Percentiles rank a stretch among this genome's conserved stretches.
Evolutionary conservation across 176 grass and related monocot genomes (phyloP).

Genomic region (Bromus sterilis): DNA sequence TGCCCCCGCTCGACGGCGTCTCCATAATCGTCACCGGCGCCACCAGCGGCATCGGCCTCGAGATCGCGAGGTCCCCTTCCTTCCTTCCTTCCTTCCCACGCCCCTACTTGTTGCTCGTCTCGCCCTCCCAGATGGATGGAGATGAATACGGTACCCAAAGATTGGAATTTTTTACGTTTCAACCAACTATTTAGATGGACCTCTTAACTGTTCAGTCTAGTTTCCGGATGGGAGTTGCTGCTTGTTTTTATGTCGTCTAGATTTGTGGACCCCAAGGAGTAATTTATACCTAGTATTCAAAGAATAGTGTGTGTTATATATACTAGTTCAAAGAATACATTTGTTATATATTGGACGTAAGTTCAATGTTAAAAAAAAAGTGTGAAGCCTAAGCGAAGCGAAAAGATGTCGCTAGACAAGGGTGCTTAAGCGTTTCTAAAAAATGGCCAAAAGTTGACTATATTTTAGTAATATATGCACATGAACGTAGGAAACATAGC

Average conservation of each 20-base stretch:
- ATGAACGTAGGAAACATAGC: too few species aligned
- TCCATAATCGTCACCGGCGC: slow-evolving; percentile 76
- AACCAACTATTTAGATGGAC: not conserved
- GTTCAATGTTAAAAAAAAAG: too few species aligned
- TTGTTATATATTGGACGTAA: too few species aligned
- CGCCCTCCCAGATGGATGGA: not conserved
- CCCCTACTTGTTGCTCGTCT: not conserved
- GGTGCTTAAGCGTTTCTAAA: too few species aligned
- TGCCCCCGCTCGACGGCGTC: slow-evolving; percentile 69
- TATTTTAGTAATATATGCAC: too few species aligned
- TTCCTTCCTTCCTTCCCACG: not conserved
- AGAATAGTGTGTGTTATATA: too few species aligned
- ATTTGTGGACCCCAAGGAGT: too few species aligned
- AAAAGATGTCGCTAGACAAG: too few species aligned
- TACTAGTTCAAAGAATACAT: too few species aligned
- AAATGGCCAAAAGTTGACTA: too few species aligned
- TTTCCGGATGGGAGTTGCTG: not conserved
- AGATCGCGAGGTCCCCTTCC: slow-evolving; percentile 72
- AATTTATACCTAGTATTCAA: too few species aligned
- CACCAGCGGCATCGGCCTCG: slow-evolving; percentile 90
- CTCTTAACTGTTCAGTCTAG: not conserved
- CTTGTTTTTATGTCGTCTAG: not conserved
- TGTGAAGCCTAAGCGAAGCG: too few species aligned
- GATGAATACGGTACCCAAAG: not conserved
- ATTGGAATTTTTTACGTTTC: not conserved